Base-by-base conservation (phyloP, 352 stramenopile species). In the Lagenidium sp. region DNA sequence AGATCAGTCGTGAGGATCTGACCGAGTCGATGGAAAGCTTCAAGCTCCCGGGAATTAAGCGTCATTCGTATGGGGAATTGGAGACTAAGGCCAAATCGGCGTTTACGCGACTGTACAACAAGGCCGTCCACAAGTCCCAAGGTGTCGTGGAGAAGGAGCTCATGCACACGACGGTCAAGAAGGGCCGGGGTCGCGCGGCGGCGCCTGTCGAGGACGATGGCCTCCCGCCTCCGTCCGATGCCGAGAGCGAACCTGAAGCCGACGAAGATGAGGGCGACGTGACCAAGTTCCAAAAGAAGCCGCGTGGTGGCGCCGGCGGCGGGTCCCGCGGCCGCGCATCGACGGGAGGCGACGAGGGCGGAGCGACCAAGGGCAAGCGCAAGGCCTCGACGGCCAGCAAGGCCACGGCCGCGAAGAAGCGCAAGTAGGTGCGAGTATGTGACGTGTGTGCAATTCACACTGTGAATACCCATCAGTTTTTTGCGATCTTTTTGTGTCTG, bases 1-100 rank as follows among this genome's bases (percentile, higher is more conserved):
- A 97, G 36, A 85, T 99, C 41, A 95, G 75, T 39, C 85, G 94
- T 32, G 95, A 99, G 58, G 96, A 99, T 60, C 53, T 99, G 18
- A 96, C 97, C 10, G 97, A 99, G 60, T 97, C 92, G 16, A 88
- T 98, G 66, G 86, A 98, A 50, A 84, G 68, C 55, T 89, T 94
- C 57, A 84, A 87, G 53, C 71, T 95, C 43, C 68, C 69, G 6
- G 76, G 73, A 25, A 54, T 91, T 39, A 83, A 85, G 49, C 71
- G 75, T 20, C 65, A 91, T 37, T 80, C 74, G 35, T 89, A 89
- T 59, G 50, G 49, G 1, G 63, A 91, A 34, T 67, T 96, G 16
- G 76, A 95, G 37, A 77, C 78, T 2, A 94, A 95, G 51, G 66
- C 79, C 19, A 98, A 98, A 63, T 81, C 90, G 2, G 76, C 84